Conservation (phyloP, 345 rosid species). For the Psidium friedrichsthalianum region DNA sequence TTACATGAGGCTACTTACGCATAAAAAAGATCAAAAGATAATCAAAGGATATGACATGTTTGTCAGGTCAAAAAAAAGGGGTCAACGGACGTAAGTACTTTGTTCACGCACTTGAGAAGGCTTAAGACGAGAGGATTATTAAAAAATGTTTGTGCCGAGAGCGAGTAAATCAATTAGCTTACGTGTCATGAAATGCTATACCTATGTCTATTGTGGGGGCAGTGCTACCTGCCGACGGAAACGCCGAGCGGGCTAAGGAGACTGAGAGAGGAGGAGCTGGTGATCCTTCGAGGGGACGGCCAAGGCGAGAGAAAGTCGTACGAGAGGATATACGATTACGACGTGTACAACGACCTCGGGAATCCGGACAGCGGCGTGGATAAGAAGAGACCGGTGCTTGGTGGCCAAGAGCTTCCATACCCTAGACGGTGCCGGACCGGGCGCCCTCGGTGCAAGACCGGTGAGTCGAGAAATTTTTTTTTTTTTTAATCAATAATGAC, state of each 20-base stretch:
- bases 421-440: conserved; percentile 45
- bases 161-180: no score
- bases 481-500: not conserved
- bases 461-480: not conserved
- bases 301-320: conserved; percentile 36
- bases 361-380: conserved; percentile 31
- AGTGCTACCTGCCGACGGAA: conserved; percentile 48
- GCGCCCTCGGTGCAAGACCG: conserved; percentile 8
- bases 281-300: conserved; percentile 39
- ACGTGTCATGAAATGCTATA: not conserved
- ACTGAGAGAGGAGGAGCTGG: conserved; percentile 50
- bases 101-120: no score
- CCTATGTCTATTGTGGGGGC: not conserved
- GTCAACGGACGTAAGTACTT: no score
- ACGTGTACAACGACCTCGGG: conserved; percentile 78
- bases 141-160: no score
- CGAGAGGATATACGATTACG: conserved; percentile 76
- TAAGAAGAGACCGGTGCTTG: conserved; percentile 24
- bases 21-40: not conserved
- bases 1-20: not conserved
- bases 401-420: conserved; percentile 32
- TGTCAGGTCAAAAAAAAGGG: no score
- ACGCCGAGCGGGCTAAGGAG: conserved; percentile 58
- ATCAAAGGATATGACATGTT: no score
- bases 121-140: no score